Conservation (phyloP, 2,329 filamentous ascomycete genomes). For the Verticillium alfalfae region DNA sequence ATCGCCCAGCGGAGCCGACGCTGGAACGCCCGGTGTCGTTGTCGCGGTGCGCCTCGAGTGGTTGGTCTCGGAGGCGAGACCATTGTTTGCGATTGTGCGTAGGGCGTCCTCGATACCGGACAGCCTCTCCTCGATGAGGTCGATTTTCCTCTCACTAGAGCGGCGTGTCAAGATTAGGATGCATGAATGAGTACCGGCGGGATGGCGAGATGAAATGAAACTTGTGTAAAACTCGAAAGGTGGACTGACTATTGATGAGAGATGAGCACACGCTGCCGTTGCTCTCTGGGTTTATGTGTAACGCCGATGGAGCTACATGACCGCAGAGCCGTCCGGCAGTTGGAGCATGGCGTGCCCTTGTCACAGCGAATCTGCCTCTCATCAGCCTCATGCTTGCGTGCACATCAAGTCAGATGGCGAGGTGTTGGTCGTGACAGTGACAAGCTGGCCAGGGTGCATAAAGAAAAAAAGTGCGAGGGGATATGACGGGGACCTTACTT, state of each 20-base stretch:
- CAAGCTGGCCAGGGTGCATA: too few species aligned
- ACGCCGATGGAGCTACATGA: conserved; percentile 49
- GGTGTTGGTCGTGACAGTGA: background rate
- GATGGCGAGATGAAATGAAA: background rate
- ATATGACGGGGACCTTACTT: conserved; percentile 23
- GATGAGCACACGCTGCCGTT: conserved; percentile 51
- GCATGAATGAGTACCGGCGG: background rate
- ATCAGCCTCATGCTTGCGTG: background rate
- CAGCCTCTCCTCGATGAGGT: conserved; percentile 38
- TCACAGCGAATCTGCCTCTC: conserved; percentile 48
- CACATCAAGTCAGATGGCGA: conserved; percentile 5
- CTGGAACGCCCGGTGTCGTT: conserved; percentile 13
- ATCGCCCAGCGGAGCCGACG: conserved; percentile 4
- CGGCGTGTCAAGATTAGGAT: background rate
- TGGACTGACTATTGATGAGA: conserved; percentile 53
- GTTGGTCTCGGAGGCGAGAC: conserved; percentile 2
- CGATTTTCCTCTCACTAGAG: conserved; percentile 48
- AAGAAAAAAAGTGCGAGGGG: background rate
- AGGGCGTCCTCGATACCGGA: conserved; percentile 39
- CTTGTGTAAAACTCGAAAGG: background rate
- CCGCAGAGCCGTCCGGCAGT: conserved; percentile 48
- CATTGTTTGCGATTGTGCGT: conserved; percentile 24
- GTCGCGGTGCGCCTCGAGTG: conserved; percentile 14
- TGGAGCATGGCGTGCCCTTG: conserved; percentile 52
- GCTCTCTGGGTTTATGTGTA: conserved; percentile 49